A percentile compares a stretch with the other conserved stretches of the same genome.
Conservation (phyloP, 345 rosid genomes). For the Eutrema heterophyllum region DNA sequence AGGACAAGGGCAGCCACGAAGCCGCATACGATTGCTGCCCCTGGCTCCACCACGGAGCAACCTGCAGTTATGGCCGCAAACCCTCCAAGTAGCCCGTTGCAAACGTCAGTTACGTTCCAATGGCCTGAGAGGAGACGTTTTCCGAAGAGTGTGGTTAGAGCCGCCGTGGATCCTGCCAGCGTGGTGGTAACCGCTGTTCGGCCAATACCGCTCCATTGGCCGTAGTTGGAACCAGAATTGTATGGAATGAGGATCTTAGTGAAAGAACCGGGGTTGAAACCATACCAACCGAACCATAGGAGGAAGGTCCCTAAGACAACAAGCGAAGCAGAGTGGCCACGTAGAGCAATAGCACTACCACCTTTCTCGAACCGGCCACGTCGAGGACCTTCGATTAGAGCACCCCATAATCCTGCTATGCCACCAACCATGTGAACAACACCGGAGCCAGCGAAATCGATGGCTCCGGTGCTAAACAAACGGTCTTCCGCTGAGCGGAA, state of each 20-base stretch:
- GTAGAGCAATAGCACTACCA: conserved; percentile 32
- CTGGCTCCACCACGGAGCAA: conserved; percentile 81
- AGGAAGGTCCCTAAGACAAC: conserved; percentile 65
- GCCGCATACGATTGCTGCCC: conserved; percentile 83
- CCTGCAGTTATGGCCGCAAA: conserved; percentile 78
- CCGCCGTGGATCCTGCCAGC: conserved; percentile 73
- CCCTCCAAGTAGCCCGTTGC: conserved; percentile 83
- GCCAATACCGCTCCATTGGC: conserved; percentile 73
- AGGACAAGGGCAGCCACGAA: conserved; percentile 60
- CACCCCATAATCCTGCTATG: conserved; percentile 68
- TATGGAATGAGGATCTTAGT: conserved; percentile 36
- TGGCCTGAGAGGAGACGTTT: conserved; percentile 65
- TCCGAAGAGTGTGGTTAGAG: conserved; percentile 68
- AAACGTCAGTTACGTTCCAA: conserved; percentile 84
- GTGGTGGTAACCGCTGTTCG: conserved; percentile 87
- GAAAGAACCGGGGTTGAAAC: conserved; percentile 66
- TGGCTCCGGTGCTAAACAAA: conserved; percentile 59
- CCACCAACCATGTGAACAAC: conserved; percentile 74
- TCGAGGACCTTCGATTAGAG: conserved; percentile 63
- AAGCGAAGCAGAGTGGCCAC: conserved; percentile 61
- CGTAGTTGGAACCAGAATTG: conserved; percentile 34
- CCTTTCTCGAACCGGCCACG: conserved; percentile 50
- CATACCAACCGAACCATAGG: conserved; percentile 75
- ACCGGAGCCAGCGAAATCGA: conserved; percentile 70
- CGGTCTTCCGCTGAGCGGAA: conserved; percentile 23